A percentile compares a stretch with the other conserved stretches of the same genome.
These are phyloP conservation scores for Populus alba DNA, from an alignment of 345 rosid species.

Conservation along the genomic window DNA sequence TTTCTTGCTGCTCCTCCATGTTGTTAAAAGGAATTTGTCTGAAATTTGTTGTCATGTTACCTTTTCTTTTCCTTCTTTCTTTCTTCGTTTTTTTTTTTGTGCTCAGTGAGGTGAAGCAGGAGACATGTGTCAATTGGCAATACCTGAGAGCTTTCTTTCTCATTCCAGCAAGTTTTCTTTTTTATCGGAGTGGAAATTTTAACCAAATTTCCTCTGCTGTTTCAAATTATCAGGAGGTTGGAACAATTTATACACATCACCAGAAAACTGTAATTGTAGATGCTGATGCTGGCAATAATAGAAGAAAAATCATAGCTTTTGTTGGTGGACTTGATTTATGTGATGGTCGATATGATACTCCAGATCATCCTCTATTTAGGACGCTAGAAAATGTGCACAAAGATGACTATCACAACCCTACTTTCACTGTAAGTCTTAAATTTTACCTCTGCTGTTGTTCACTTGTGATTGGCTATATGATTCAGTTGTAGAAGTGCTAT, in stretches of 20 bases:
- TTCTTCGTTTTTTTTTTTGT: neutral
- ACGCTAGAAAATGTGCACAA: constrained; percentile 69
- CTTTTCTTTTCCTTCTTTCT: no score
- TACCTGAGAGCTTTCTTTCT: neutral
- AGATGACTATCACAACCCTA: constrained; percentile 92
- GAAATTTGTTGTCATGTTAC: neutral
- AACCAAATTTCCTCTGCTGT: neutral
- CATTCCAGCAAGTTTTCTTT: neutral
- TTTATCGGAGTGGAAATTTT: neutral
- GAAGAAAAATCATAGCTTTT: constrained; percentile 84
- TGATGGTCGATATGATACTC: constrained; percentile 88
- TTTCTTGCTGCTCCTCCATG: neutral
- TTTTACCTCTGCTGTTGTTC: constrained; percentile 9
- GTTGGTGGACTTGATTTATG: constrained; percentile 97
- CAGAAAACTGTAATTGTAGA: constrained; percentile 91
- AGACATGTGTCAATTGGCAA: neutral
- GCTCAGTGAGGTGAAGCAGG: neutral
- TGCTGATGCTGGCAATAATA: constrained; percentile 73
- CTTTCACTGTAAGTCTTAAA: constrained; percentile 58
- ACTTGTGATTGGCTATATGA: neutral
- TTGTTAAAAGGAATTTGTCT: neutral
- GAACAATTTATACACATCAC: constrained; percentile 90
- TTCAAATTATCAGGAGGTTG: constrained; percentile 65
- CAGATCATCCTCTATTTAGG: constrained; percentile 75
- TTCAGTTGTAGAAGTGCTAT: neutral